phyloP scores from a whole-genome alignment of 768 basidiomycete genomes.

The Agrocybe chaxingu region DNA sequence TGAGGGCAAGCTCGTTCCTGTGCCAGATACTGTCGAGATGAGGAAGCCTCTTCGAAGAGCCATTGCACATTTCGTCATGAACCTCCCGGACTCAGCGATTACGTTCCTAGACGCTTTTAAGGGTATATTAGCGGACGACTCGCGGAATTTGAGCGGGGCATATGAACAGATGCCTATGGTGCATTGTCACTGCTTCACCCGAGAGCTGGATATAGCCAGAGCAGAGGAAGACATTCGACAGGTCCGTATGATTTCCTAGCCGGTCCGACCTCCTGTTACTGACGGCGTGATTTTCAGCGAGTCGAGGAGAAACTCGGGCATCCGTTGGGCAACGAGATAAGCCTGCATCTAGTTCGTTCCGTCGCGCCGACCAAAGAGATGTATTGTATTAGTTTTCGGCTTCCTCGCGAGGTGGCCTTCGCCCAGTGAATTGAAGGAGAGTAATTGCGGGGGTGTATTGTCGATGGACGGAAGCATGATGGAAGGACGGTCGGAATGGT shows the following conservation, averaged over 20 bases:
- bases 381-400: conserved; percentile 90
- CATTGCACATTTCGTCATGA: conserved; percentile 95
- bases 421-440: not conserved
- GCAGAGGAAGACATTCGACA: conserved; percentile 77
- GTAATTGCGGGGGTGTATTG: not conserved
- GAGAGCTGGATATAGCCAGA: conserved; percentile 64
- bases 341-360: conserved; percentile 77
- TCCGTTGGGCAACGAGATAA: conserved; percentile 44
- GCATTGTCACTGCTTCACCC: conserved; percentile 96
- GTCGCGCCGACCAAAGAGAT: conserved; percentile 97
- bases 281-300: conserved; percentile 44
- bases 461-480: not conserved
- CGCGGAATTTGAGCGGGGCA: conserved; percentile 38
- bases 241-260: conserved; percentile 43
- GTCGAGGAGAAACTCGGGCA: conserved; percentile 65
- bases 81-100: conserved; percentile 90
- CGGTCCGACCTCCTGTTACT: conserved; percentile 7
- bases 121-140: conserved; percentile 53
- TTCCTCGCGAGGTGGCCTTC: conserved; percentile 37
- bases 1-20: conserved; percentile 11
- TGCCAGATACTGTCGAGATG: conserved; percentile 9
- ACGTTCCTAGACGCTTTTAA: conserved; percentile 87
- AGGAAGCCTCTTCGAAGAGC: conserved; percentile 40
- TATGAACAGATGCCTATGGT: conserved; percentile 80
- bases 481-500: conserved; percentile 11